These are phyloP conservation scores for Euphrasia arctica DNA, from an alignment of 305 asterid genomes.

Conservation along the genomic window DNA sequence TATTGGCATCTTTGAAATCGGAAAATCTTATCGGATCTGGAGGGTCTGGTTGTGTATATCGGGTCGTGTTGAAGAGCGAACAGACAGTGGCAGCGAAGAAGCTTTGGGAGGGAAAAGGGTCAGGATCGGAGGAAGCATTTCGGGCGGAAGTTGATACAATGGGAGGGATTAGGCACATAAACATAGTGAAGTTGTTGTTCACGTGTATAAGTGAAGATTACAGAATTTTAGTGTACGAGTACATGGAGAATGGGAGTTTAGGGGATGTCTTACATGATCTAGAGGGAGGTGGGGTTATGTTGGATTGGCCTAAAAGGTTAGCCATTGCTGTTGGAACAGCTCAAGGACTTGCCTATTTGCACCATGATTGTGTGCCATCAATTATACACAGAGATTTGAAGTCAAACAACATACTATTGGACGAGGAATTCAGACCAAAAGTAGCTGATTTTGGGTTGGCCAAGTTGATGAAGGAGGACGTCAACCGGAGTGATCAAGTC, in stretches of 20 bases:
- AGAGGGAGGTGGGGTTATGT: conserved; percentile 47
- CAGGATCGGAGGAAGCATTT: conserved; percentile 47
- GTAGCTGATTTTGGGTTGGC: conserved; percentile 93
- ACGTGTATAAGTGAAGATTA: conserved; percentile 56
- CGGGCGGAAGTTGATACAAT: conserved; percentile 61
- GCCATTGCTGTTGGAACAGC: conserved; percentile 73
- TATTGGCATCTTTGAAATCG: conserved; percentile 45
- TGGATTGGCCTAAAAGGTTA: conserved; percentile 73
- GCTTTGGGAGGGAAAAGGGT: conserved; percentile 55
- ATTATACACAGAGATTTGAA: conserved; percentile 84
- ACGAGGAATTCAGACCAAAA: conserved; percentile 60
- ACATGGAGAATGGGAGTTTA: conserved; percentile 82
- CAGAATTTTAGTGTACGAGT: conserved; percentile 68
- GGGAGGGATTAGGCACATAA: conserved; percentile 68
- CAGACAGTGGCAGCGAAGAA: conserved; percentile 69
- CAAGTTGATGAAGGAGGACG: conserved; percentile 40
- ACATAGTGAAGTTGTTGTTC: conserved; percentile 68
- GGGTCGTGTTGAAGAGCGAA: conserved; percentile 54
- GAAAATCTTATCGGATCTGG: conserved; percentile 74
- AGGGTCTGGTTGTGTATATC: conserved; percentile 76
- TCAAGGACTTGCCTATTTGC: conserved; percentile 84
- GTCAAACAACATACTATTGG: conserved; percentile 75
- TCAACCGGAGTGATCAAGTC: conserved; percentile 37
- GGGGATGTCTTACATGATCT: conserved; percentile 65
- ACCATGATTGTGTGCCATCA: conserved; percentile 80